Evolutionary conservation across 2,329 filamentous ascomycete species (phyloP), one percentile per base, ranked within the genome.

Genomic region (Cladosporium sp.): DNA sequence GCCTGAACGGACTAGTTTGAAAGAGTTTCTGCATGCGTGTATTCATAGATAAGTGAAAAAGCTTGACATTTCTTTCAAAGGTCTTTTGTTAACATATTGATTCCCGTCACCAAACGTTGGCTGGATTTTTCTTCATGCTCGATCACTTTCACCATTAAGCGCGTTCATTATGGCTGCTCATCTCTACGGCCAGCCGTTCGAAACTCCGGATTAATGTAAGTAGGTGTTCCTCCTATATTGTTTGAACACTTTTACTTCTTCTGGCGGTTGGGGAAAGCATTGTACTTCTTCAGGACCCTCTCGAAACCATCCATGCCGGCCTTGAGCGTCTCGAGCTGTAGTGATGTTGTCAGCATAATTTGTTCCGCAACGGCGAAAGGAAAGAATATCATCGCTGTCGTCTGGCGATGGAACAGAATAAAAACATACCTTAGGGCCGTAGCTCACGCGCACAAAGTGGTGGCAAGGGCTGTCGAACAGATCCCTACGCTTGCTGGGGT

Each of bases 401-500:
- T n/a, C n/a, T 6, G 11, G 11, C 14, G 5, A 26, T 1, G 23
- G 7, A 53, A 35, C n/a, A n/a, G 33, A 11, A 12, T 2, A 11
- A 33, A n/a, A 64, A 52, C 62, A 29, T 65, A 65, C 62, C 64
- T 85, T 89, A 3, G 92, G 92, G 0, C 92, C 92, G 75, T 95
- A 96, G 65, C 89, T 92, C 72, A 96, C 85, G 62, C 92, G 86
- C 31, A 96, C 91, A 77, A 94, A 96, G 80, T 95, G 81, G 80
- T 98, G 94, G 80, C 94, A 97, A 67, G 94, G 94, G 71, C 88
- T 92, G 80, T 98, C 94, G 71, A 98, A 98, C 71, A 98, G 80
- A 78, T 98, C 94, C 76, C 94, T 86, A 70, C 94, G 86, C 78
- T 92, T 90, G 40, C 91, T 90, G 4, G 94, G 94, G 81, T 98